Evolutionary conservation across 257 asterid species (phyloP).

Genomic region (Petrea volubilis): DNA sequence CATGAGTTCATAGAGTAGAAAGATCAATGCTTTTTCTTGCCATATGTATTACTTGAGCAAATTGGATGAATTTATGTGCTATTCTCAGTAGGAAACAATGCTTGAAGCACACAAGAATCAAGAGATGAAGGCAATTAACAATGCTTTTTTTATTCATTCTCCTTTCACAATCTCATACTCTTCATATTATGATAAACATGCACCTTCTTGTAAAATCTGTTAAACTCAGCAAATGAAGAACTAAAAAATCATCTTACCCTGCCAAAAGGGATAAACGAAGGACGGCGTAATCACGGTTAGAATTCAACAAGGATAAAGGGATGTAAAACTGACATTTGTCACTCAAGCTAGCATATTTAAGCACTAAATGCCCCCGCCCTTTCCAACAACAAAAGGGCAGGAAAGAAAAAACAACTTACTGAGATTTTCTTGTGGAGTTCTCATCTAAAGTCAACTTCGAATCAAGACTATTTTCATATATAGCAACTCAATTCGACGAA

Average conservation of each 20-base stretch:
- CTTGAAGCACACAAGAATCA: neutral
- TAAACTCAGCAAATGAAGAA: neutral
- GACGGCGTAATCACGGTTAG: neutral
- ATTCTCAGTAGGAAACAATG: neutral
- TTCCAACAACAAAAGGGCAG: constrained; percentile 7
- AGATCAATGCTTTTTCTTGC: neutral
- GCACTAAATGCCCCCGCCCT: neutral
- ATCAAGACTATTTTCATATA: constrained; percentile 16
- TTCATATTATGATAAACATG: neutral
- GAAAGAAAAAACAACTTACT: neutral
- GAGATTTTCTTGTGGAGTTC: neutral
- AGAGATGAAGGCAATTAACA: neutral
- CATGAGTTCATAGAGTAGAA: constrained; percentile 1
- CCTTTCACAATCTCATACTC: neutral
- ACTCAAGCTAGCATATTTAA: too few relatives aligned
- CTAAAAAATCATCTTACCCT: neutral
- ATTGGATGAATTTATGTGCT: neutral
- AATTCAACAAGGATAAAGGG: neutral
- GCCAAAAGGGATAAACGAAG: neutral
- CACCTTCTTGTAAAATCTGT: neutral
- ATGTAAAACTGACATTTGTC: neutral
- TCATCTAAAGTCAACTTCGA: constrained; percentile 30
- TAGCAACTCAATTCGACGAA: constrained; percentile 19
- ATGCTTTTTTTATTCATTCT: neutral
- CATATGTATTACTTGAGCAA: neutral